A percentile compares a stretch with the other conserved stretches of the same genome.
Evolutionary conservation across 805 yeast genomes (phyloP).

Genomic region (Saccharomycopsis schoenii): DNA sequence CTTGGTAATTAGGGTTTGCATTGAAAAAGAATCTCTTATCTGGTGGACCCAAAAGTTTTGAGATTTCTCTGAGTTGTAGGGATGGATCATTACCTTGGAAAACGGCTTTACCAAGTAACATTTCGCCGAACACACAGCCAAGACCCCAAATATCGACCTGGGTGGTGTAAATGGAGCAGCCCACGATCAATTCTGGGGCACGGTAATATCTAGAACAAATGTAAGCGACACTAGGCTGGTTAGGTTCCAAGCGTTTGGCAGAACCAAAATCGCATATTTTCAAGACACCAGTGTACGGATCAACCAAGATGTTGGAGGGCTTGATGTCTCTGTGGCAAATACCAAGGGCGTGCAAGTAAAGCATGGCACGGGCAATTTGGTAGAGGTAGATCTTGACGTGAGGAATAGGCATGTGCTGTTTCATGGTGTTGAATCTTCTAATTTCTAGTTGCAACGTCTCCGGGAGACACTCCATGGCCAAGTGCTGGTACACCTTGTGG

Average conservation of each 20-base stretch:
- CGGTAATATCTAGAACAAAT: constrained; percentile 93
- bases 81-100: constrained; percentile 90
- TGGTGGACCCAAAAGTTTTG: constrained; percentile 88
- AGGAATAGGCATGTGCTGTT: constrained; percentile 54
- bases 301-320: constrained; percentile 72
- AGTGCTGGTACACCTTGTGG: constrained; percentile 61
- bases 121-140: constrained; percentile 94
- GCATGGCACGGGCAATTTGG: constrained; percentile 77
- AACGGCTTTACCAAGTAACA: constrained; percentile 86
- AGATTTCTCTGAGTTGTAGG: constrained; percentile 81
- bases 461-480: constrained; percentile 85
- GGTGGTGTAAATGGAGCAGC: constrained; percentile 77
- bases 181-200: constrained; percentile 93
- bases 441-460: constrained; percentile 70
- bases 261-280: constrained; percentile 83
- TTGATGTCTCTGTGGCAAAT: constrained; percentile 79
- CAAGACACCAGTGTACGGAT: constrained; percentile 53
- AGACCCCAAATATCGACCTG: constrained; percentile 97
- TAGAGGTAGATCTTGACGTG: constrained; percentile 71
- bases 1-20: constrained; percentile 66
- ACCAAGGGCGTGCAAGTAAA: constrained; percentile 69
- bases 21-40: constrained; percentile 58
- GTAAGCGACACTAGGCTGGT: constrained; percentile 86
- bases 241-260: constrained; percentile 67
- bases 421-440: constrained; percentile 48